Percentiles rank a stretch among this genome's conserved stretches.
Conservation (phyloP, 345 rosid species). For the Eutrema yunnanense region DNA sequence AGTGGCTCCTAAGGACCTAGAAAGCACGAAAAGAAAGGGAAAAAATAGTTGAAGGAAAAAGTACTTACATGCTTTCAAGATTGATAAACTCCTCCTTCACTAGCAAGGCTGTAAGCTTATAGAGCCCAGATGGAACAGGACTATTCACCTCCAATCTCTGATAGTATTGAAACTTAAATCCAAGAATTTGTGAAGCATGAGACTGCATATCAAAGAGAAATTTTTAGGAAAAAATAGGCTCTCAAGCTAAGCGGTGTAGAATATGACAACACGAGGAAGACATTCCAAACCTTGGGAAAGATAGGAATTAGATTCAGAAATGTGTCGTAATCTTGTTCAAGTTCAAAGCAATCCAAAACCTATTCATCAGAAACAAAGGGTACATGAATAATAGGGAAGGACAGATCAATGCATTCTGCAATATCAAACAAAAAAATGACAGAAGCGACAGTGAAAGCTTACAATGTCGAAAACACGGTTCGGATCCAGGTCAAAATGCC, state of each 20-base stretch:
- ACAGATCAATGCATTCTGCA: conserved; percentile 6
- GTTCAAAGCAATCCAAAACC: conserved; percentile 96
- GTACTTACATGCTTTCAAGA: conserved; percentile 90
- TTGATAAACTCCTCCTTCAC: conserved; percentile 89
- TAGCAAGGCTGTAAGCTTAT: conserved; percentile 85
- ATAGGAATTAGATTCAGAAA: conserved; percentile 88
- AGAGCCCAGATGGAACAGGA: conserved; percentile 84
- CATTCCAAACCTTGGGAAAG: conserved; percentile 75
- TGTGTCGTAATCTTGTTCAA: conserved; percentile 62
- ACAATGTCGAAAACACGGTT: conserved; percentile 99
- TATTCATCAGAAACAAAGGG: conserved; percentile 30
- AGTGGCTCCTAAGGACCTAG: background rate
- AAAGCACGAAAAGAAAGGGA: background rate
- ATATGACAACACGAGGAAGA: conserved; percentile 7
- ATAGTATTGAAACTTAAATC: conserved; percentile 95
- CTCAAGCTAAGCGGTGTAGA: background rate
- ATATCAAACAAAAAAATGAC: conserved; percentile 14
- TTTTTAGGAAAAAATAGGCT: conserved; percentile 13
- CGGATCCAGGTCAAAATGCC: conserved; percentile 98
- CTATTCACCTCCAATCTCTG: conserved; percentile 78
- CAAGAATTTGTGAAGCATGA: conserved; percentile 98
- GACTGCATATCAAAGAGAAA: conserved; percentile 57
- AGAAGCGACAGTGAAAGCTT: conserved; percentile 35
- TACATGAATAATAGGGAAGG: conserved; percentile 7
- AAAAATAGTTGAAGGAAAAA: background rate